Conservation (phyloP, 108 stramenopile species). For the Cyclotella sp. region DNA sequence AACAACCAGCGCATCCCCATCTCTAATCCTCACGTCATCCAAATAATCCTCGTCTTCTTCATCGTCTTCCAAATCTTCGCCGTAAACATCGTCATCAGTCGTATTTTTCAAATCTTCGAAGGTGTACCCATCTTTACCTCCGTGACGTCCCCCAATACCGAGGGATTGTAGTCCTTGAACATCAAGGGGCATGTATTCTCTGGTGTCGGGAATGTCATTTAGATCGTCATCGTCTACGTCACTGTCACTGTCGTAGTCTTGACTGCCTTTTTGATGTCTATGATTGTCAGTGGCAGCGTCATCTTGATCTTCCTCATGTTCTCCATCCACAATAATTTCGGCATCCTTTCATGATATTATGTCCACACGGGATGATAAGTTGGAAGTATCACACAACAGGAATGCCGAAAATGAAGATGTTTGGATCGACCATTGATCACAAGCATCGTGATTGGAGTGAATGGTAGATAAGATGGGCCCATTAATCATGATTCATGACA, state of each 20-base stretch:
- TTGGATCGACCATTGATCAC: neutral
- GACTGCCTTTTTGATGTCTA: slow-evolving; percentile 36
- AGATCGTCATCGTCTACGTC: slow-evolving; percentile 80
- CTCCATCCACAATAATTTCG: slow-evolving; percentile 51
- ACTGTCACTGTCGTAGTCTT: slow-evolving; percentile 47
- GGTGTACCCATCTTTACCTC: slow-evolving; percentile 34
- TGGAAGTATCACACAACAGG: slow-evolving; percentile 52
- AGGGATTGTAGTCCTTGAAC: slow-evolving; percentile 81
- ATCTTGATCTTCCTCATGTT: slow-evolving; percentile 26
- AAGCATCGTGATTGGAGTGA: neutral
- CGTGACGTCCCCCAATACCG: slow-evolving; percentile 64
- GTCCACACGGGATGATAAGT: neutral
- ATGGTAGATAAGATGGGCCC: neutral
- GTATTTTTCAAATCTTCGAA: slow-evolving; percentile 55
- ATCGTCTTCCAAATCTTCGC: slow-evolving; percentile 70
- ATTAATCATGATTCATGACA: neutral
- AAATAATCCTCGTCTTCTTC: slow-evolving; percentile 77
- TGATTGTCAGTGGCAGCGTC: slow-evolving; percentile 3
- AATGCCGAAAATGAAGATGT: slow-evolving; percentile 44
- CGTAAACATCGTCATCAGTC: slow-evolving; percentile 52
- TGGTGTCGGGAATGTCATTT: slow-evolving; percentile 81
- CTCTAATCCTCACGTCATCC: slow-evolving; percentile 67
- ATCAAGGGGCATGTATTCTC: slow-evolving; percentile 87
- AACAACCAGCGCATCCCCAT: slow-evolving; percentile 81
- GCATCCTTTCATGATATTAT: slow-evolving; percentile 63